Evolutionary conservation across 1,139 yeast species (phyloP), one percentile per base, ranked within the genome.

Genomic region (Geotrichum candidum): DNA sequence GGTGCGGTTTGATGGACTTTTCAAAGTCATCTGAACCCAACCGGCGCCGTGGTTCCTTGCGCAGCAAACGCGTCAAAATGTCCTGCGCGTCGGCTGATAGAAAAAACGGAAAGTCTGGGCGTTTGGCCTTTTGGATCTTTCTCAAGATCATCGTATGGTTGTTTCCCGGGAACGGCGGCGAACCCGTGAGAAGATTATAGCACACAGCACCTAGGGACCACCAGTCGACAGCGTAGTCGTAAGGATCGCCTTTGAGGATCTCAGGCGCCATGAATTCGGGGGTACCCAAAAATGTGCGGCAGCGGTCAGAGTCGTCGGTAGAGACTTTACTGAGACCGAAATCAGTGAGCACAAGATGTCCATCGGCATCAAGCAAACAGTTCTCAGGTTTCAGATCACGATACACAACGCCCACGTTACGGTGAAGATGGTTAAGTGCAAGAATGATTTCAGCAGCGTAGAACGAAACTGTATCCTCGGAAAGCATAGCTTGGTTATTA

Each of bases 251-350:
- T 59, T 83, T 83, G 35, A 94, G 76, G 35, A 92, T 88, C 73
- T 94, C 98, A 1, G 99, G 99, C 0, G 98, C 97, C 89, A 92
- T 90, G 72, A 90, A 91, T 73, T 91, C 97, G 0, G 96, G 96
- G 0, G 97, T 91, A 0, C 98, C 98, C 41, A 91, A 87, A 71
- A 92, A 84, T 1, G 97, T 73, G 90, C 97, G 87, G 71, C 82
- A 86, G 61, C 80, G 77, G 38, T 75, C 77, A 27, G 77, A 82
- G 54, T 77, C 79, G 41, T 79, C 76, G 35, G 79, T 76, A 2
- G 88, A 82, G 27, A 86, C 91, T 70, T 91, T 91, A 56, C 96
- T 88, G 48, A 92, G 78, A 0, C 97, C 97, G 74, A 92, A 92
- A 74, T 92, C 97, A 0, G 98, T 92, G 65, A 92, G 77, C 1